A percentile compares a stretch with the other conserved stretches of the same genome.
Evolutionary conservation across 495 filamentous ascomycete genomes (phyloP).

Genomic region (Neurospora pannonica): DNA sequence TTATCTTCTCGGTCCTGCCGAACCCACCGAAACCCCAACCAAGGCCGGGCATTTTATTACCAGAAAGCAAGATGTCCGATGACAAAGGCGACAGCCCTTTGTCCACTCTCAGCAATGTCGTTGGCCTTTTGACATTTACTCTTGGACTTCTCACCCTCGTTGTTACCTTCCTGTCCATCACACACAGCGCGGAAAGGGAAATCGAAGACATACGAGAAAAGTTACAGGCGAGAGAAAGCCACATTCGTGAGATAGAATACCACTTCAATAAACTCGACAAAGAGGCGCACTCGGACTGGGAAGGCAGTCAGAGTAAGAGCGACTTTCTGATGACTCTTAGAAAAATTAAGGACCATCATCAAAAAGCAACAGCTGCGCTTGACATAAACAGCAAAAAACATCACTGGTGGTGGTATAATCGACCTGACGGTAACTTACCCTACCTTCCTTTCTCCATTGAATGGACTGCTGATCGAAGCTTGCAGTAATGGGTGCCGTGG

Average conservation of each 20-base stretch:
- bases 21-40: rapidly evolving
- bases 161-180: neutral
- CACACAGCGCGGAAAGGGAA: neutral
- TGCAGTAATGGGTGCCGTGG: neutral
- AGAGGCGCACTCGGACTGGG: neutral
- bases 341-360: neutral
- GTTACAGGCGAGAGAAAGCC: neutral
- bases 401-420: neutral
- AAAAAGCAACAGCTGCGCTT: rapidly evolving
- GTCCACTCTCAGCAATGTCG: neutral
- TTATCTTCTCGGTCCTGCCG: neutral
- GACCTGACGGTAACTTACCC: neutral
- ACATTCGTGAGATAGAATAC: neutral
- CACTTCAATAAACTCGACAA: rapidly evolving
- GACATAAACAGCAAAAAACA: rapidly evolving
- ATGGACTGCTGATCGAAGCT: neutral
- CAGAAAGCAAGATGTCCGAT: neutral
- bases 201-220: neutral
- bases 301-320: neutral
- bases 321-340: neutral
- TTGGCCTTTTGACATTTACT: neutral
- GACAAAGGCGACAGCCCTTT: neutral
- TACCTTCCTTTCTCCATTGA: neutral
- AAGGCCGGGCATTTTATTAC: neutral
- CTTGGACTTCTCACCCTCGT: neutral